Conservation (phyloP, 768 basidiomycete genomes). For the Russula sp. region DNA sequence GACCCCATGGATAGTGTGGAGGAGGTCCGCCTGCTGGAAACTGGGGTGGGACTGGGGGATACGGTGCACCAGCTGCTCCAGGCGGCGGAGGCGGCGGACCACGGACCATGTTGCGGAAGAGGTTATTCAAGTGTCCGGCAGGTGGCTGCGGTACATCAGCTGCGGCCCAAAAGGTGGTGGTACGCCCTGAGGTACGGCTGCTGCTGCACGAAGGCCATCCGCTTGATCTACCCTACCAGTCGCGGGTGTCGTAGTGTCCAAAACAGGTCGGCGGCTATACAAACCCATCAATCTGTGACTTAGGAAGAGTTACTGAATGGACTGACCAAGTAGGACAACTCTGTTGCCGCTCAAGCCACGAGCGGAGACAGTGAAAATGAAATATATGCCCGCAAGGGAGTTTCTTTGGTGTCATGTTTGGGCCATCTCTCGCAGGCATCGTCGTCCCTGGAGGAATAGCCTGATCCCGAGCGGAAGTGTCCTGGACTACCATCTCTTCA, state of each 20-base stretch:
- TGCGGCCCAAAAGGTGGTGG: slow-evolving; percentile 37
- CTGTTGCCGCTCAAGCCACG: slow-evolving; percentile 98
- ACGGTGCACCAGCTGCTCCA: slow-evolving; percentile 17
- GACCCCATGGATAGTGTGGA: slow-evolving; percentile 56
- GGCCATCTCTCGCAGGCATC: slow-evolving; percentile 51
- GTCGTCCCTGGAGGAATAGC: slow-evolving; percentile 31
- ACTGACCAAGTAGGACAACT: slow-evolving; percentile 97
- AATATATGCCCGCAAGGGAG: slow-evolving; percentile 96
- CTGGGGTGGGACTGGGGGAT: slow-evolving; percentile 29
- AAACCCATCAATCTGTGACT: slow-evolving; percentile 16
- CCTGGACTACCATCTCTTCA: slow-evolving; percentile 77
- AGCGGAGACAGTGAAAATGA: slow-evolving; percentile 95
- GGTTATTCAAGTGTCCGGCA: slow-evolving; percentile 35
- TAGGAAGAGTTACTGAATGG: slow-evolving; percentile 10
- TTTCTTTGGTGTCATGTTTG: slow-evolving; percentile 95
- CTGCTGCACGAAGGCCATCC: slow-evolving; percentile 25
- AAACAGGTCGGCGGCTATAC: slow-evolving; percentile 30
- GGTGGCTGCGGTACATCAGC: slow-evolving; percentile 41
- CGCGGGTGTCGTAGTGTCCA: slow-evolving; percentile 20
- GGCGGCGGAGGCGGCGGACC: slow-evolving; percentile 27
- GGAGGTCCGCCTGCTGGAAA: slow-evolving; percentile 38
- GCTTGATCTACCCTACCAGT: slow-evolving; percentile 24
- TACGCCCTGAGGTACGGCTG: slow-evolving; percentile 35
- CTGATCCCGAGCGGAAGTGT: slow-evolving; percentile 29
- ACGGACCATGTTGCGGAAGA: slow-evolving; percentile 27